A percentile compares a stretch with the other conserved stretches of the same genome.
Conservation (phyloP, 2,329 filamentous ascomycete species). For the Ambrosiella cleistominuta region DNA sequence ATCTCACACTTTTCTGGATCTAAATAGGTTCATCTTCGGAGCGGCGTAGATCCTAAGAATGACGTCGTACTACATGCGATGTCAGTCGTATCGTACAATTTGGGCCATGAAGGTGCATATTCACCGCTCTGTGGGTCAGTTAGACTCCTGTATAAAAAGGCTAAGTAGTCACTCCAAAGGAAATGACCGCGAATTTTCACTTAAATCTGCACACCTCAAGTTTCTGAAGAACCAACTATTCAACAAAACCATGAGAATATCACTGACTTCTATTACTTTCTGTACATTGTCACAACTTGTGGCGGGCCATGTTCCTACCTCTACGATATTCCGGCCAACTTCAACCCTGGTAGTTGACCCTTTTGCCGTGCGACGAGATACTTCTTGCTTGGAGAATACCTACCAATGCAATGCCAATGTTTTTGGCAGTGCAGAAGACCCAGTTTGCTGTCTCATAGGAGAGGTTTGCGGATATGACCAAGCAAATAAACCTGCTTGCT, state of each 20-base stretch:
- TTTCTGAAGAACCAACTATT: neutral
- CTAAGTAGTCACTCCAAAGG: too few relatives aligned
- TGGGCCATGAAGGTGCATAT: neutral
- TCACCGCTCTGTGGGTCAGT: neutral
- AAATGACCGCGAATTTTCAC: too few relatives aligned
- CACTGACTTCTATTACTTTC: neutral
- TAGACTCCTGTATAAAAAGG: neutral
- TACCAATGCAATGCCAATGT: conserved; percentile 20
- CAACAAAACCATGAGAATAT: neutral
- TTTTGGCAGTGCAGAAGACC: conserved; percentile 24
- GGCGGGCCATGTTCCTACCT: neutral
- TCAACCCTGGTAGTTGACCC: neutral
- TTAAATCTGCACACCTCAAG: neutral
- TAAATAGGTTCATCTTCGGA: neutral
- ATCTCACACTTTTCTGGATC: neutral
- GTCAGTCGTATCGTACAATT: neutral
- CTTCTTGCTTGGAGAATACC: neutral
- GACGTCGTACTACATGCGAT: neutral
- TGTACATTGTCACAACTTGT: too few relatives aligned
- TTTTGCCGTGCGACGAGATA: neutral
- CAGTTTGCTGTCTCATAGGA: conserved; percentile 33
- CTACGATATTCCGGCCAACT: neutral
- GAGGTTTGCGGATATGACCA: conserved; percentile 33
- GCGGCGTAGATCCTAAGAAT: neutral
- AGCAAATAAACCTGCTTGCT: conserved; percentile 34